Conservation (phyloP, 2,329 filamentous ascomycete genomes). For the Pezicula neosporulosa region DNA sequence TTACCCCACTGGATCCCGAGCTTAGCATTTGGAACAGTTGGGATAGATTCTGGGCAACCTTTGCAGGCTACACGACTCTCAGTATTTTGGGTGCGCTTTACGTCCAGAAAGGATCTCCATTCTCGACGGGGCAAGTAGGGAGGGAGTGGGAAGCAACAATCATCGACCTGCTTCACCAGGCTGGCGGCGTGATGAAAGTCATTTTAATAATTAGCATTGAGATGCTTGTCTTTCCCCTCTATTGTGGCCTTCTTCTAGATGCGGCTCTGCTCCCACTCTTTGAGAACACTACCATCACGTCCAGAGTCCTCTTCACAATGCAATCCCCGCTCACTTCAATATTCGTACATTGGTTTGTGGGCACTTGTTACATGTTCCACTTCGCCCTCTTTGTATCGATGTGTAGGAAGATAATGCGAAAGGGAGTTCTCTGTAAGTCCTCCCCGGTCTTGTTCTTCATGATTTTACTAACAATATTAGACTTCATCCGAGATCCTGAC, state of each 20-base stretch:
- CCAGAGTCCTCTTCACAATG: slow-evolving; percentile 73
- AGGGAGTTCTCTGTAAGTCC: slow-evolving; percentile 80
- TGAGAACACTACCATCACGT: slow-evolving; percentile 71
- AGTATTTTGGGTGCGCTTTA: slow-evolving; percentile 75
- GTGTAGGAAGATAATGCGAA: slow-evolving; percentile 97
- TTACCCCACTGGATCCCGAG: slow-evolving; percentile 42
- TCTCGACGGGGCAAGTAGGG: slow-evolving; percentile 54
- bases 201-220: slow-evolving; percentile 98
- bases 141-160: slow-evolving; percentile 71
- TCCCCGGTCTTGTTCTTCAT: background rate
- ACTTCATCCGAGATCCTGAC: slow-evolving; percentile 97
- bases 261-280: slow-evolving; percentile 87
- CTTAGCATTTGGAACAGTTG: slow-evolving; percentile 65
- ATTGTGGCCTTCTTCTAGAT: slow-evolving; percentile 90
- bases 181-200: slow-evolving; percentile 95
- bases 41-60: slow-evolving; percentile 68
- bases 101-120: slow-evolving; percentile 66
- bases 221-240: slow-evolving; percentile 95
- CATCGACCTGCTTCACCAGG: slow-evolving; percentile 83
- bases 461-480: slow-evolving; percentile 39
- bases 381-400: slow-evolving; percentile 98
- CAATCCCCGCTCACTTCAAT: slow-evolving; percentile 83
- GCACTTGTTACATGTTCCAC: slow-evolving; percentile 99
- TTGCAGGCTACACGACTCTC: slow-evolving; percentile 77
- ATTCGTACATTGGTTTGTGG: slow-evolving; percentile 98